Evolutionary conservation across 306 rosid species (phyloP).

Genomic region (Gastrolobium bilobum): DNA sequence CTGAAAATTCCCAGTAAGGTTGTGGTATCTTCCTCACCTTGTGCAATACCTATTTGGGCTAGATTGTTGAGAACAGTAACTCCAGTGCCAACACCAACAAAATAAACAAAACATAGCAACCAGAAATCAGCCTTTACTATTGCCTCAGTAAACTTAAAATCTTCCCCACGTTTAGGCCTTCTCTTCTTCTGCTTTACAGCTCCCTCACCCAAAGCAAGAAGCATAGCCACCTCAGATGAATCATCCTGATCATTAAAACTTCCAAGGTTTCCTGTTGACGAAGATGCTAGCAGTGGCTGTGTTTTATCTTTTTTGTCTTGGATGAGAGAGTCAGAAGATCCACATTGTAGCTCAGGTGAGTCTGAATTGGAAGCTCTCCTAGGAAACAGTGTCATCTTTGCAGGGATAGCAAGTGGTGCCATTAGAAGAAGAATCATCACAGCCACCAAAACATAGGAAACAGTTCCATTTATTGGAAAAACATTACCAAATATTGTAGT

Average conservation of each 20-base stretch:
- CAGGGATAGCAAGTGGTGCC: slow-evolving; percentile 80
- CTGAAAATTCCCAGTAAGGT: slow-evolving; percentile 78
- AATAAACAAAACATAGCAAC: slow-evolving; percentile 77
- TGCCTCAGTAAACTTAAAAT: slow-evolving; percentile 78
- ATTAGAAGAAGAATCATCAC: slow-evolving; percentile 75
- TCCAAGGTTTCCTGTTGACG: slow-evolving; percentile 59
- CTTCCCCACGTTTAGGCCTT: slow-evolving; percentile 86
- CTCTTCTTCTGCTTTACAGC: slow-evolving; percentile 83
- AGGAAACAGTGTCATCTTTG: slow-evolving; percentile 80
- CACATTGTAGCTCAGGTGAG: slow-evolving; percentile 41
- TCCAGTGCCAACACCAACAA: slow-evolving; percentile 88
- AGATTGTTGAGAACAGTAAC: slow-evolving; percentile 87
- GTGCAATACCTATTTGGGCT: slow-evolving; percentile 86
- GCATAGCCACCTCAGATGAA: slow-evolving; percentile 72
- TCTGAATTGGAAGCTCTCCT: slow-evolving; percentile 44
- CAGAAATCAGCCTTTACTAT: slow-evolving; percentile 85
- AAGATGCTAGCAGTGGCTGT: slow-evolving; percentile 65
- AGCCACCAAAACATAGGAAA: slow-evolving; percentile 58
- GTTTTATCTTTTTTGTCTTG: slow-evolving; percentile 53
- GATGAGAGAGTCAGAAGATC: slow-evolving; percentile 54
- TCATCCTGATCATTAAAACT: slow-evolving; percentile 65
- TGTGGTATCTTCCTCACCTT: slow-evolving; percentile 77
- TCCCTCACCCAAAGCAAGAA: slow-evolving; percentile 91
- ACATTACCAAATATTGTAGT: slow-evolving; percentile 66
- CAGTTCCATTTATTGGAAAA: slow-evolving; percentile 38